Evolutionary conservation across 768 basidiomycete species (phyloP), one percentile per base, ranked within the genome.

Genomic region (Rhizopogon salebrosus): DNA sequence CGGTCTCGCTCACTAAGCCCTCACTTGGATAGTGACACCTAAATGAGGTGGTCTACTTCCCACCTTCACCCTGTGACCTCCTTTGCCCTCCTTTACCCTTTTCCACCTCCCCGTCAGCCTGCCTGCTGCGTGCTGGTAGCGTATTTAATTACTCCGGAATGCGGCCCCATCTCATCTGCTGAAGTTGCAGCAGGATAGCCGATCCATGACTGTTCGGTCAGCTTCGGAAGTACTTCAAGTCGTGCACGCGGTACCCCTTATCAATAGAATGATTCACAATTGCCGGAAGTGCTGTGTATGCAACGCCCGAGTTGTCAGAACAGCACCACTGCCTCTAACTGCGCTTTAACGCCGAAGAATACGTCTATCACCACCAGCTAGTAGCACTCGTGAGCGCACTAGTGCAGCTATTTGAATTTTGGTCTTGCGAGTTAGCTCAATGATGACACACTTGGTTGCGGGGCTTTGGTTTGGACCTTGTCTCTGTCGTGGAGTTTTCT

Each of bases 331-430:
- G 3, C 46, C 50, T 29, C 34, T 52, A 55, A 41, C 23, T 10
- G 35, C 68, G 64, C 68, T 57, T 68, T 70, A 70, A 64, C 68
- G 41, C 68, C 31, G 61, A 42, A 31, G 18, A 31, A n/a, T 20
- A 14, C 7, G 18, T 41, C 26, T 45, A 52, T 31, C 27, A 39
- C 50, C 36, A 31, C 18, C 29, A 31, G 56, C 31, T 42, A 53
- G 40, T 42, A 48, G 31, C 10, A 29, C 9, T 9, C 27, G 27
- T 29, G 27, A 29, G 27, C 27, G 27, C 9, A 29, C 27, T 29
- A 9, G n/a, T n/a, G n/a, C n/a, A 35, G 23, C 22, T 24, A 18
- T 29, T 8, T 52, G 42, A 20, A 4, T 29, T 5, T 14, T 20
- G 27, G 53, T 67, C n/a, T n/a, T 60, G 36, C 65, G n/a, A 48